These are phyloP conservation scores for Metschnikowia amazonensis DNA, from an alignment of 805 yeast species.

Conservation along the genomic window DNA sequence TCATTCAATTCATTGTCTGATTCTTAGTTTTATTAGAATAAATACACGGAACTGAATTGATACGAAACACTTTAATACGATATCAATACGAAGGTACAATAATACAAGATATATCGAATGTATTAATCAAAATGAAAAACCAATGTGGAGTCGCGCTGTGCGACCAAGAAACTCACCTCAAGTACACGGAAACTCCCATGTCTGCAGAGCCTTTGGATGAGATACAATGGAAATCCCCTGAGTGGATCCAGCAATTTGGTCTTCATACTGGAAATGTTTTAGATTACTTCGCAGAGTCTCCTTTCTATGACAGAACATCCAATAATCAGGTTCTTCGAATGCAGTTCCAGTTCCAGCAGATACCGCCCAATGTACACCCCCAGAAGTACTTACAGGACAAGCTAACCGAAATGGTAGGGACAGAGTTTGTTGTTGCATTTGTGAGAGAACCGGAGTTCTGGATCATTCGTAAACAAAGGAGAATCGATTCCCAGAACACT, in stretches of 20 bases:
- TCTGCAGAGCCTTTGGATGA: conserved; percentile 60
- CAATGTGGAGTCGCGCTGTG: neutral
- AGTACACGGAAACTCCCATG: conserved; percentile 6
- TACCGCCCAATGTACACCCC: conserved; percentile 32
- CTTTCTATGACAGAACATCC: conserved; percentile 90
- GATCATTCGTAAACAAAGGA: conserved; percentile 79
- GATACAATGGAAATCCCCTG: conserved; percentile 95
- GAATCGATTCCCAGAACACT: conserved; percentile 51
- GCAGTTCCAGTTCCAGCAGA: conserved; percentile 82
- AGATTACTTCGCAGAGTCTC: conserved; percentile 90
- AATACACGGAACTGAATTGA: too few relatives aligned
- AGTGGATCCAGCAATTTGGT: conserved; percentile 90
- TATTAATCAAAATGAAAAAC: too few relatives aligned
- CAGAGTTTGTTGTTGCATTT: conserved; percentile 73
- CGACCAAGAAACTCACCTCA: neutral
- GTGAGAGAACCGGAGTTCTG: conserved; percentile 89
- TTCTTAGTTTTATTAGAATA: too few relatives aligned
- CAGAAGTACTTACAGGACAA: conserved; percentile 48
- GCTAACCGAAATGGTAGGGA: conserved; percentile 74
- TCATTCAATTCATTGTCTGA: too few relatives aligned
- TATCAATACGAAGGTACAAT: too few relatives aligned
- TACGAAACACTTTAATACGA: too few relatives aligned
- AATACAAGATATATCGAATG: too few relatives aligned
- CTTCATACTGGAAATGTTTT: conserved; percentile 84
- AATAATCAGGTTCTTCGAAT: conserved; percentile 92